Base-by-base conservation (phyloP, 352 stramenopile species). In the Globisporangium apiculatum region DNA sequence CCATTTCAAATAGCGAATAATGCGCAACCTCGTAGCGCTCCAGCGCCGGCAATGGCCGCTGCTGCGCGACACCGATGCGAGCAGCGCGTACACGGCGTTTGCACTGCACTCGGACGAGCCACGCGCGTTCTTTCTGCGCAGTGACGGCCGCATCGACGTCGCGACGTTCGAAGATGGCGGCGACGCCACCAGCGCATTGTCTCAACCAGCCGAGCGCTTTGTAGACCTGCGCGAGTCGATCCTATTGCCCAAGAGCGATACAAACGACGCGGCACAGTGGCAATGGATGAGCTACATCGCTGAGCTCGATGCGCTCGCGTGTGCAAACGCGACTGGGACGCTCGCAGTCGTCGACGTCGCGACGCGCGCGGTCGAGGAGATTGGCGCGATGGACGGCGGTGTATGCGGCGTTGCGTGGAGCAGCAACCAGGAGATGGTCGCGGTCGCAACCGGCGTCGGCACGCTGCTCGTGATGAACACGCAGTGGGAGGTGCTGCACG, bases 401-500 rank as follows among this genome's bases (percentile, higher is more conserved):
- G 68, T 93, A 38, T 63, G 75, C 37, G 75, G 65, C 18, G 56
- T 93, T 41, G 73, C 75, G 0, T 93, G 80, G 80, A 91, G 73
- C 55, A 71, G 57, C 53, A 85, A 82, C 52, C 79, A 93, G 57
- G 83, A 89, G 51, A 79, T 76, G 60, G 48, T 93, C 51, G 77
- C 81, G 7, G 52, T 93, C 17, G 68, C 70, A 36, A 91, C 83
- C 1, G 79, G 80, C 35, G 70, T 73, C 11, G 77, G 80, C 1
- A 64, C 75, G 8, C 54, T 93, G n/a, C 31, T 93, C 43, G 63
- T 87, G 14, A 87, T 93, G 78, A 91, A 76, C 61, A 76, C 82
- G 18, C 72, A 83, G 47, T 93, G 83, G 83, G 75, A 91, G 24
- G 79, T 90, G 55, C 67, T 93, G 9, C 65, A 87, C 24, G 83